phyloP scores from a whole-genome alignment of 495 filamentous ascomycete genomes.

The Paragyromitra xinjiangensis region DNA sequence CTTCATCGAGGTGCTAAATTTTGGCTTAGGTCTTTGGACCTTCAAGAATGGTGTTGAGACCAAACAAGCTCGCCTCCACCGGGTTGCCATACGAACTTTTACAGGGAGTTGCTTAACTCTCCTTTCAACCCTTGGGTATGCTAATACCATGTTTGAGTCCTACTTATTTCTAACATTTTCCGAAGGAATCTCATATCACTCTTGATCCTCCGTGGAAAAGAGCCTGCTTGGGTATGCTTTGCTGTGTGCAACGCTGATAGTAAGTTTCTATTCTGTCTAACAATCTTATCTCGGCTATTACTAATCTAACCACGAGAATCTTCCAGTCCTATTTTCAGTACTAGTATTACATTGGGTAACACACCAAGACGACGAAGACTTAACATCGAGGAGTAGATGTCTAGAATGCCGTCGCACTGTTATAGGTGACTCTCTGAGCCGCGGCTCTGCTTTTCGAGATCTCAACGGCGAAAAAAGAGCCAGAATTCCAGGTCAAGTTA shows the following conservation, averaged over 20 bases:
- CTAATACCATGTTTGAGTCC: background rate
- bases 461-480: slow-evolving; percentile 25
- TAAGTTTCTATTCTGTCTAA: slow-evolving; percentile 21
- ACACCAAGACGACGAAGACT: slow-evolving; percentile 51
- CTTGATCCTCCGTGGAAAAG: slow-evolving; percentile 50
- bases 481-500: slow-evolving; percentile 42
- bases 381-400: slow-evolving; percentile 27
- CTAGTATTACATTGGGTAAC: slow-evolving; percentile 58
- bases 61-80: slow-evolving; percentile 52
- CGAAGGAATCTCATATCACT: slow-evolving; percentile 55
- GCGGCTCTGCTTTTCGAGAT: slow-evolving; percentile 35
- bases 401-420: slow-evolving; percentile 41
- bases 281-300: background rate
- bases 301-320: background rate
- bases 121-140: slow-evolving; percentile 54
- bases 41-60: slow-evolving; percentile 52
- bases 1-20: slow-evolving; percentile 10
- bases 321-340: slow-evolving; percentile 56
- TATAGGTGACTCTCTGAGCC: slow-evolving; percentile 39
- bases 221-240: slow-evolving; percentile 58
- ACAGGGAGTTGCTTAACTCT: slow-evolving; percentile 55
- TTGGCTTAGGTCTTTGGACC: slow-evolving; percentile 49
- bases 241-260: slow-evolving; percentile 56
- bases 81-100: slow-evolving; percentile 55
- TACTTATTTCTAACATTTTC: slow-evolving; percentile 11